These are phyloP conservation scores for Suhomyces sp. DNA, from an alignment of 805 yeast species.

Conservation along the genomic window DNA sequence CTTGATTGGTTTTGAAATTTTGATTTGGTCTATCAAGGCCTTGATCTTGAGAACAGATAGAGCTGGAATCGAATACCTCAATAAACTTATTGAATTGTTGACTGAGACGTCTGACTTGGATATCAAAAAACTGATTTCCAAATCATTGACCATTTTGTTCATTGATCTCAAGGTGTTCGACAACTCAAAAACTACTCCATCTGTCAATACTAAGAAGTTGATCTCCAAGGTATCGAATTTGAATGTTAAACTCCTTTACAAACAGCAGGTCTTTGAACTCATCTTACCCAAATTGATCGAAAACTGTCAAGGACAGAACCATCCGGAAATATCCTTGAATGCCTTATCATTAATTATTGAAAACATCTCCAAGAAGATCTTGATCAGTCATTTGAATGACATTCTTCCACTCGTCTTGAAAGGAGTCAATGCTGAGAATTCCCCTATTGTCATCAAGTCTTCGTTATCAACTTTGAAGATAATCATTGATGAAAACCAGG, in stretches of 20 bases:
- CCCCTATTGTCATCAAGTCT: conserved; percentile 49
- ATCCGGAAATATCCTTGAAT: conserved; percentile 50
- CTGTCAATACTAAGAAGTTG: conserved; percentile 23
- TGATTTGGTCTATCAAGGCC: conserved; percentile 74
- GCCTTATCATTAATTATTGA: conserved; percentile 68
- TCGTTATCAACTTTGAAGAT: conserved; percentile 59
- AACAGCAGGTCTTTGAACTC: conserved; percentile 72
- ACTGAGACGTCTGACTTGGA: conserved; percentile 28
- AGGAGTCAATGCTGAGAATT: conserved; percentile 47
- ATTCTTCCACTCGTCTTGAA: conserved; percentile 73
- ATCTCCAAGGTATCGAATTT: conserved; percentile 51
- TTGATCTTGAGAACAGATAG: conserved; percentile 57
- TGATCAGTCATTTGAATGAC: conserved; percentile 59
- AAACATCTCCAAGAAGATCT: conserved; percentile 60
- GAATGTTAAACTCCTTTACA: conserved; percentile 66
- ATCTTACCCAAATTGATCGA: conserved; percentile 55
- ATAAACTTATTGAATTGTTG: conserved; percentile 23
- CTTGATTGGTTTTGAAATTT: conserved; percentile 44
- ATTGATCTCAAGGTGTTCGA: conserved; percentile 64
- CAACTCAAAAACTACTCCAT: conserved; percentile 31
- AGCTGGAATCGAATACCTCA: conserved; percentile 24
- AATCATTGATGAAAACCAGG: conserved; percentile 53
- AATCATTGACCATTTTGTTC: conserved; percentile 61
- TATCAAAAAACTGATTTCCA: conserved; percentile 35
- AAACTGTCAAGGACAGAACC: conserved; percentile 3